Base-by-base conservation (phyloP, 2,329 filamentous ascomycete genomes). In the Endoconidiophora laricicola region DNA sequence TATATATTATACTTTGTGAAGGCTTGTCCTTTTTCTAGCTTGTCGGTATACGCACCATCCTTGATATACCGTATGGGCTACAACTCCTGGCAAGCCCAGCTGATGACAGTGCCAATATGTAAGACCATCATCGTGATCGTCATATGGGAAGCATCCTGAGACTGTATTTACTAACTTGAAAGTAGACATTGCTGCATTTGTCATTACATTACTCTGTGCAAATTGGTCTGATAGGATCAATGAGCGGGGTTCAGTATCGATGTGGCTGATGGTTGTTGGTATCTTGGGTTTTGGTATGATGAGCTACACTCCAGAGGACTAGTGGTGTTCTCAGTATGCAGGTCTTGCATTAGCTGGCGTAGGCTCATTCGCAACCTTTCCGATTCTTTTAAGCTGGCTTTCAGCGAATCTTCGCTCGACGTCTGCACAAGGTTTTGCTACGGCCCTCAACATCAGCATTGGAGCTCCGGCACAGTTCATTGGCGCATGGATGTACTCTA, bases 361-460 rank as follows among this genome's bases (percentile, higher is more conserved):
- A 2, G 81, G 82, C 1, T 69, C 79, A 0, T 86, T 86, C 54
- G 72, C 78, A 1, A 80, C 76, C 55, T 81, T 84, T 43, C 80
- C 81, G 0, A 79, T 80, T 0, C 69, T 86, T 53, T 67, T 83
- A 1, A 79, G 79, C n/a, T 83, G 79, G 80, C 65, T 84, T 5
- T 78, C 76, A 6, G 77, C 74, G 39, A 86, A 86, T 58, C 66
- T 83, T 45, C 74, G 74, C 58, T 76, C 70, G 49, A 83, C 81
- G 0, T 74, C 76, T 0, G 72, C 79, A 0, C 74, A 76, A 0
- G 81, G 81, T 0, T 68, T 86, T 9, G 81, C 80, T 2, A 81
- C 85, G 50, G 81, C 80, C 0, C 63, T 86, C 54, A 84, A 85
- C 55, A 74, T 85, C 14, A 78, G 75, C 2, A 70, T 82, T 26